Evolutionary conservation across 371 early-diverging fungal species (phyloP).

Genomic region (Dichotomocladium elegans): DNA sequence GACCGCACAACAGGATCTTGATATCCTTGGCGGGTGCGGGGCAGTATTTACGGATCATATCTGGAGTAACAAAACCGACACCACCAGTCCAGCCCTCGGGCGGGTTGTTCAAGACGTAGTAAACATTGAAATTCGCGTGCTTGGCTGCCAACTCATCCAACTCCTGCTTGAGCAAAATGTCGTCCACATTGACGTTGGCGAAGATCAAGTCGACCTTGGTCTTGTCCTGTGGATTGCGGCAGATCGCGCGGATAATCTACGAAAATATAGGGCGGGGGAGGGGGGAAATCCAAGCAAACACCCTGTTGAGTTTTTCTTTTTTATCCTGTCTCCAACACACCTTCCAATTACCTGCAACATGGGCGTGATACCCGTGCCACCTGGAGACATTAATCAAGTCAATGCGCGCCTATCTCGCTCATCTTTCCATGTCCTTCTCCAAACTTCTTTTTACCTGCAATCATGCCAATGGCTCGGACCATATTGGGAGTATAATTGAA

Average conservation of each 20-base stretch:
- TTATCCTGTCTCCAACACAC: too few relatives aligned
- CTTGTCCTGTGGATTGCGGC: slow-evolving; percentile 81
- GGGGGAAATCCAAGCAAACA: neutral
- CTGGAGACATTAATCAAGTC: slow-evolving; percentile 7
- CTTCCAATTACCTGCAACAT: slow-evolving; percentile 83
- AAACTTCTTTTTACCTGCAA: slow-evolving; percentile 26
- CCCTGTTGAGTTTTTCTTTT: neutral
- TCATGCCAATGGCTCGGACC: slow-evolving; percentile 77
- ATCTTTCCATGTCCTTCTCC: neutral
- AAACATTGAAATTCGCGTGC: slow-evolving; percentile 78
- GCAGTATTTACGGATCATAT: slow-evolving; percentile 72
- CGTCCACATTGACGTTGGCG: slow-evolving; percentile 88
- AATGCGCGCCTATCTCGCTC: neutral
- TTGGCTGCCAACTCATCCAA: slow-evolving; percentile 74
- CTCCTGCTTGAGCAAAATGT: slow-evolving; percentile 84
- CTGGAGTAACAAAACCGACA: slow-evolving; percentile 81
- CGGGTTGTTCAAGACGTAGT: slow-evolving; percentile 84
- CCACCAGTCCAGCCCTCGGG: slow-evolving; percentile 85
- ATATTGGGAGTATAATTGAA: slow-evolving; percentile 88
- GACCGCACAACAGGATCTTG: slow-evolving; percentile 94
- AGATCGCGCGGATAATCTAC: slow-evolving; percentile 77
- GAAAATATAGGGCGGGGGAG: too few relatives aligned
- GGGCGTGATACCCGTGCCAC: slow-evolving; percentile 91
- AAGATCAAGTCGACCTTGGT: slow-evolving; percentile 83
- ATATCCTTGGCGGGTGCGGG: slow-evolving; percentile 76